Base-by-base conservation (phyloP, 2,329 filamentous ascomycete genomes). In the Pseudocercospora eumusae region DNA sequence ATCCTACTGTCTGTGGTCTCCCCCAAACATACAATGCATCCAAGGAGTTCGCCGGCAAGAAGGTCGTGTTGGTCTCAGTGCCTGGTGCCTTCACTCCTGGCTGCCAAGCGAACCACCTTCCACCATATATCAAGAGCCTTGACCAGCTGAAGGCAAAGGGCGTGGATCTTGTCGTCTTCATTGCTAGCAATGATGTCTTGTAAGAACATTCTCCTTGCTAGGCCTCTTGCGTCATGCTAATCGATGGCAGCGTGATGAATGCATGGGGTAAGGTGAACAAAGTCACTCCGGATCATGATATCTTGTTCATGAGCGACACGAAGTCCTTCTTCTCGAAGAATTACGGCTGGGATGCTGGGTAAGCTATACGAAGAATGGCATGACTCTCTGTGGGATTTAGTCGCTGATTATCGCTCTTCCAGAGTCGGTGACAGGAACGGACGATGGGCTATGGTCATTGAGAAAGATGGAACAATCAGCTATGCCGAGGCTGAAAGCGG, bases 161-260 rank as follows among this genome's bases (percentile, higher is more conserved):
- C 71, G 89, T 96, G 69, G 92, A 96, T 78, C 78, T 89, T 66
- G 86, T 96, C 72, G 85, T 91, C 69, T 86, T 95, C 74, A 88
- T 96, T 73, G 90, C 91, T 63, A 88, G 82, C 82, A 96, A 96
- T 79, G 92, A 96, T 79, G 82, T 88, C 96, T 83, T 75, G 92
- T 96, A 77, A 93, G 93, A 90, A 88, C 86, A 71, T 91, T 90
- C 53, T 25, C 18, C n/a, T 59, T 95, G 91, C 91, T 18, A 27
- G 7, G 40, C 15, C 1, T 11, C 13, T 4, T 18, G 25, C 11
- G 13, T 28, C 25, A 15, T 31, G 47, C 47, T 56, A 18, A 40
- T 44, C 28, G 21, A 15, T 21, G 40, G 9, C 27, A 44, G 54
- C 8, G 61, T 61, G 23, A 93, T 93, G 90, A 87, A 87, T 28